Conservation (phyloP, 768 basidiomycete genomes). For the Saitozyma podzolica region DNA sequence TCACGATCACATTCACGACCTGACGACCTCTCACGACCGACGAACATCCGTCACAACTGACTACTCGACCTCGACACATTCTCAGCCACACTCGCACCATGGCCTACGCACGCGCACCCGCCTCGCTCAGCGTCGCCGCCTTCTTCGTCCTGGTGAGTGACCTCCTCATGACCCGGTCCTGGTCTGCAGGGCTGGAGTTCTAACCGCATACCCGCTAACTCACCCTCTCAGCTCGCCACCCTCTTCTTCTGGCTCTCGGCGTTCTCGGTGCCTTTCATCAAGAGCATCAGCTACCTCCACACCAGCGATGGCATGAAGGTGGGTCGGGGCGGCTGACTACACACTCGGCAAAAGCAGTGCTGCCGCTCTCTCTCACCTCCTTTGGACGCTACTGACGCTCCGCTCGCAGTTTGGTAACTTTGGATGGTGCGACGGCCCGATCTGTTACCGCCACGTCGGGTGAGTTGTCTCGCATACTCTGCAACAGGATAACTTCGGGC, state of each 20-base stretch:
- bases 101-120: constrained; percentile 10
- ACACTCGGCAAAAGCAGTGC: no score
- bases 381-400: no score
- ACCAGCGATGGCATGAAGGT: constrained; percentile 12
- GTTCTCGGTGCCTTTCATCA: constrained; percentile 44
- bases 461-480: constrained; percentile 16
- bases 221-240: constrained; percentile 24
- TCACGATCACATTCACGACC: constrained; percentile 1
- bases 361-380: no score
- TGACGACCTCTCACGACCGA: constrained; percentile 2
- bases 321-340: no score
- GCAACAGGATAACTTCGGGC: no score
- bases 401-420: constrained; percentile 38
- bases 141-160: constrained; percentile 39
- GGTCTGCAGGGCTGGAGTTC: no score
- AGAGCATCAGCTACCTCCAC: constrained; percentile 40
- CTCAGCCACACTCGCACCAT: no score
- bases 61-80: not conserved
- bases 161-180: not conserved
- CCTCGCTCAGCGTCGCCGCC: constrained; percentile 32
- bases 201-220: no score
- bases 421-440: constrained; percentile 30
- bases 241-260: constrained; percentile 49
- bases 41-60: not conserved
- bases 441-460: constrained; percentile 31